A percentile compares a stretch with the other conserved stretches of the same genome.
These are phyloP conservation scores for Hirschioporus abietinus DNA, from an alignment of 768 basidiomycete genomes.

Conservation along the genomic window DNA sequence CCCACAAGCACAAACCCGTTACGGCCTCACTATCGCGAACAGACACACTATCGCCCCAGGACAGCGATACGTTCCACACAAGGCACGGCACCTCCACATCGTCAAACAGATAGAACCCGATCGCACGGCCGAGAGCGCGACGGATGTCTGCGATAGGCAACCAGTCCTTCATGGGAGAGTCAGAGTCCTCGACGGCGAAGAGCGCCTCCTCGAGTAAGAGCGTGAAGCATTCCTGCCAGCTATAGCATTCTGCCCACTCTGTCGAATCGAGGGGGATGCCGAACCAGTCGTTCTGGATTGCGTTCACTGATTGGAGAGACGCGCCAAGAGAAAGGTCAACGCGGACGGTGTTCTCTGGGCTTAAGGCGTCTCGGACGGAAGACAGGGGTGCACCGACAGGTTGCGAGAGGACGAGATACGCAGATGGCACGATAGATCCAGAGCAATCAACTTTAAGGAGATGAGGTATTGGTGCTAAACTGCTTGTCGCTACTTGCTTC, in stretches of 20 bases:
- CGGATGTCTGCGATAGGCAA: conserved; percentile 43
- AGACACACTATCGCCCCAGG: conserved; percentile 50
- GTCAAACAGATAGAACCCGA: conserved; percentile 71
- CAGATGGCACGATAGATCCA: conserved; percentile 28
- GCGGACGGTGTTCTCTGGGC: conserved; percentile 31
- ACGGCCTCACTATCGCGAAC: conserved; percentile 23
- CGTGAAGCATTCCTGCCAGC: conserved; percentile 39
- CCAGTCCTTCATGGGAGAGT: conserved; percentile 16
- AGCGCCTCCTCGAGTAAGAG: conserved; percentile 51
- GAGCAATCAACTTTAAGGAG: conserved; percentile 36
- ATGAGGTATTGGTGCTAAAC: neutral
- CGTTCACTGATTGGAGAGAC: conserved; percentile 59
- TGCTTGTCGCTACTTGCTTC: neutral
- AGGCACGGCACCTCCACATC: conserved; percentile 70
- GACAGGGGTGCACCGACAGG: conserved; percentile 16
- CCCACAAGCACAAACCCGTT: conserved; percentile 8
- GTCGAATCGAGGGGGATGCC: conserved; percentile 37
- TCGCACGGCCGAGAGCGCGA: conserved; percentile 55
- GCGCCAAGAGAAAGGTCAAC: conserved; percentile 60
- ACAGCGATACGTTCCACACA: conserved; percentile 32
- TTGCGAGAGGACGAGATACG: conserved; percentile 33
- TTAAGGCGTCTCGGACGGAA: conserved; percentile 27
- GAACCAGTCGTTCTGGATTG: conserved; percentile 68
- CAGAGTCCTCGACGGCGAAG: conserved; percentile 30
- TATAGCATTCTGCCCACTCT: neutral